Conservation (phyloP, 495 filamentous ascomycete genomes). For the Penicillium salamii region DNA sequence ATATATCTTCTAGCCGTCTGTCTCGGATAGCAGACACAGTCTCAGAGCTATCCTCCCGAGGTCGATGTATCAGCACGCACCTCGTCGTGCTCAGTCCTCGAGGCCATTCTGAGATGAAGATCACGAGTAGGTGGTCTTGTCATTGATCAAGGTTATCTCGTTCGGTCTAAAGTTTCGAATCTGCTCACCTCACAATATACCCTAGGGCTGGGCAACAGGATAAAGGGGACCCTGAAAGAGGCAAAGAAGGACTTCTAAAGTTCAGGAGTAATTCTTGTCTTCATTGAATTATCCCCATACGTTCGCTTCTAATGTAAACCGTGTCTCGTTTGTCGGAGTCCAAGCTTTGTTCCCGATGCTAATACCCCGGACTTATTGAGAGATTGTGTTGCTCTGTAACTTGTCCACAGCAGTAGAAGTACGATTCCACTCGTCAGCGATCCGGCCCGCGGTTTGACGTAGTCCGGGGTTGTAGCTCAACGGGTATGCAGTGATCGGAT, state of each 20-base stretch:
- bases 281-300: background rate
- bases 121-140: constrained; percentile 3
- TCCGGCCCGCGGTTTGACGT: constrained; percentile 4
- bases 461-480: constrained; percentile 21
- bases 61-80: background rate
- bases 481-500: constrained; percentile 13
- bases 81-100: constrained; percentile 15
- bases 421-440: background rate
- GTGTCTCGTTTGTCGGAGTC: background rate
- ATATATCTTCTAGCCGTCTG: constrained; percentile 17
- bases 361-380: background rate
- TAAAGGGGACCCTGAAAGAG: no score
- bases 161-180: constrained; percentile 9
- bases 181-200: no score
- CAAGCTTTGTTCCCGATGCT: background rate
- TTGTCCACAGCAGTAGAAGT: background rate
- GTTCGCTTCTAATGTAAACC: background rate
- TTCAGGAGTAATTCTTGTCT: no score
- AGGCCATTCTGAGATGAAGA: background rate
- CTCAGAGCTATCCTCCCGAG: constrained; percentile 10
- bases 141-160: no score
- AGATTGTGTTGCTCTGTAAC: background rate
- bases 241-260: no score
- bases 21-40: constrained; percentile 27
- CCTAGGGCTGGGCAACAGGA: no score